These are phyloP conservation scores for Euclidium syriacum DNA, from an alignment of 345 rosid genomes.

Conservation along the genomic window DNA sequence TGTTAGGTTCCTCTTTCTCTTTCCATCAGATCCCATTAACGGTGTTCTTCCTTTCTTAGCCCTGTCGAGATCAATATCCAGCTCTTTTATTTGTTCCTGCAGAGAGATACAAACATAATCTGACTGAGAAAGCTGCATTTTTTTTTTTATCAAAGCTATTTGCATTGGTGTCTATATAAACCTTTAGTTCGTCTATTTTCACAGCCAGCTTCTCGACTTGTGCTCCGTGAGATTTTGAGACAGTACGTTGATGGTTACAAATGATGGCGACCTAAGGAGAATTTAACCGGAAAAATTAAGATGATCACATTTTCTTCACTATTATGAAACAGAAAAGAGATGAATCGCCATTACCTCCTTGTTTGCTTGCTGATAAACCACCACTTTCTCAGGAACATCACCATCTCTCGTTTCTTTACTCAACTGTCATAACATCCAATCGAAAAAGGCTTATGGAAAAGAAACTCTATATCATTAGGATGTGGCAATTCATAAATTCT, in stretches of 20 bases:
- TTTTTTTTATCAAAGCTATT: too few species aligned
- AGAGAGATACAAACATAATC: too few species aligned
- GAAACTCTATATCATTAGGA: too few species aligned
- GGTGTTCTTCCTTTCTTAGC: slow-evolving; percentile 92
- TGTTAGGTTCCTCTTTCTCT: slow-evolving; percentile 63
- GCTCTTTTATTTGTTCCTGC: slow-evolving; percentile 61
- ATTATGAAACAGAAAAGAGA: not conserved
- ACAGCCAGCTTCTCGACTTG: slow-evolving; percentile 74
- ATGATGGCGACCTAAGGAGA: slow-evolving; percentile 80
- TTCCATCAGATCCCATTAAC: slow-evolving; percentile 74
- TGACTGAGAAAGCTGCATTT: too few species aligned
- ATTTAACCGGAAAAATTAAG: too few species aligned
- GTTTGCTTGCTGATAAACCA: slow-evolving; percentile 78
- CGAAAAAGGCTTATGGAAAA: not conserved
- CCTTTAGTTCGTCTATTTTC: slow-evolving; percentile 79
- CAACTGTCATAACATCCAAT: slow-evolving; percentile 49
- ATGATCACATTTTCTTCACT: too few species aligned
- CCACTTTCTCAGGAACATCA: slow-evolving; percentile 65
- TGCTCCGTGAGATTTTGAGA: slow-evolving; percentile 74
- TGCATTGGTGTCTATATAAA: too few species aligned
- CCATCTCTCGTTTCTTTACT: slow-evolving; percentile 67
- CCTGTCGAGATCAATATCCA: slow-evolving; percentile 66
- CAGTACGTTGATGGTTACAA: slow-evolving; percentile 93
- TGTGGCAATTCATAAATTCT: not conserved
- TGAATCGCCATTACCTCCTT: slow-evolving; percentile 59